These are phyloP conservation scores for Clavulina sp. DNA, from an alignment of 768 basidiomycete genomes.

Conservation along the genomic window DNA sequence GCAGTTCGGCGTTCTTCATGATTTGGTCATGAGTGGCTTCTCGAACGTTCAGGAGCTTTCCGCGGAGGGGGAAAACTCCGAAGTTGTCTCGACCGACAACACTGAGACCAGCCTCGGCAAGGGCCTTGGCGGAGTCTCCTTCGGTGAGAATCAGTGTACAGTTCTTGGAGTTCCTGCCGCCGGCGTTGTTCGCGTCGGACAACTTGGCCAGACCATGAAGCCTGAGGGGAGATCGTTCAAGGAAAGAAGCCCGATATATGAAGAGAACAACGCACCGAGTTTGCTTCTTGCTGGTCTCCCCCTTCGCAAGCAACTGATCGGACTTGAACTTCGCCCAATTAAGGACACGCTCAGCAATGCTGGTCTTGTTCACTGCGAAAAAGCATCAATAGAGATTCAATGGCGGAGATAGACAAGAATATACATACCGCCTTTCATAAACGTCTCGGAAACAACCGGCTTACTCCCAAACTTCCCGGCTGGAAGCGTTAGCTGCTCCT, in stretches of 20 bases:
- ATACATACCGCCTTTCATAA: conserved; percentile 78
- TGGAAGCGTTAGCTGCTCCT: conserved; percentile 81
- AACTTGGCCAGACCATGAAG: conserved; percentile 84
- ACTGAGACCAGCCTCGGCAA: conserved; percentile 85
- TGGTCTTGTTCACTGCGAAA: conserved; percentile 57
- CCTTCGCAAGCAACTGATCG: conserved; percentile 90
- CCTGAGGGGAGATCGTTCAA: conserved; percentile 24
- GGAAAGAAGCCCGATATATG: conserved; percentile 1
- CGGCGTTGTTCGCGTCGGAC: conserved; percentile 94
- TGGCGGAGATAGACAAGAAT: background rate
- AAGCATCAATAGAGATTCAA: background rate
- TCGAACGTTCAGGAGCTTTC: conserved; percentile 91
- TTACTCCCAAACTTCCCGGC: conserved; percentile 76
- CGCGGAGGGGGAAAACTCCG: conserved; percentile 94
- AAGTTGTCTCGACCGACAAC: conserved; percentile 95
- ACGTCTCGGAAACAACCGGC: conserved; percentile 71
- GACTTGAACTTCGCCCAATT: conserved; percentile 97
- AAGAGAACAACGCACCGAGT: conserved; percentile 37
- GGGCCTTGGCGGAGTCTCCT: conserved; percentile 96
- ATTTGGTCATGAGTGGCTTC: conserved; percentile 93
- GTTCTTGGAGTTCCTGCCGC: conserved; percentile 55
- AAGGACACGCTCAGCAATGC: conserved; percentile 80
- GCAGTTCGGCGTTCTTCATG: conserved; percentile 95
- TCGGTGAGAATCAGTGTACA: conserved; percentile 96
- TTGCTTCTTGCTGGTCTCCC: conserved; percentile 81